A percentile compares a stretch with the other conserved stretches of the same genome.
These are phyloP conservation scores for Spathaspora hagerdaliae DNA, from an alignment of 805 yeast genomes.

Conservation along the genomic window DNA sequence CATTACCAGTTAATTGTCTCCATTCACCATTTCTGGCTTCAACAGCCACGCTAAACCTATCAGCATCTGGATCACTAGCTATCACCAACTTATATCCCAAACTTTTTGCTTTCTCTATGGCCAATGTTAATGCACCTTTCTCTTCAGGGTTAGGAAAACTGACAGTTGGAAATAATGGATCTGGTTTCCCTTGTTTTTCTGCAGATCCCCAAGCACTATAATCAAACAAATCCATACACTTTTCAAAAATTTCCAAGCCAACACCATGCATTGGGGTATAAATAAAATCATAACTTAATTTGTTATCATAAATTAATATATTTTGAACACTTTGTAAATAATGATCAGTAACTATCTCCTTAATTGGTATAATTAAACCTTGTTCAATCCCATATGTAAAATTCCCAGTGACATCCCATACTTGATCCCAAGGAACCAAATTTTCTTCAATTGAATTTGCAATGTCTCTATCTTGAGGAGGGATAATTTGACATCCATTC, in stretches of 20 bases:
- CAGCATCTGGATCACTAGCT: conserved; percentile 98
- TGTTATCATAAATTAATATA: conserved; percentile 26
- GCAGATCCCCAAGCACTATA: conserved; percentile 34
- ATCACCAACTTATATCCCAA: conserved; percentile 53
- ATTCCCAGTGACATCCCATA: conserved; percentile 44
- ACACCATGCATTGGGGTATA: conserved; percentile 98
- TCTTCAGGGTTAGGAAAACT: conserved; percentile 95
- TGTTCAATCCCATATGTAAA: conserved; percentile 19
- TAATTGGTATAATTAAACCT: conserved; percentile 35
- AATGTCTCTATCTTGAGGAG: conserved; percentile 80
- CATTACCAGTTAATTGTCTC: conserved; percentile 87
- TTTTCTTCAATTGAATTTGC: conserved; percentile 60
- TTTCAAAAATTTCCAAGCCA: conserved; percentile 59
- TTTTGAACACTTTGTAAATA: conserved; percentile 33
- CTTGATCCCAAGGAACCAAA: conserved; percentile 54
- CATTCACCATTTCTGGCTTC: conserved; percentile 45
- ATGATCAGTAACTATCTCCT: conserved; percentile 34
- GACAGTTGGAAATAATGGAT: conserved; percentile 85
- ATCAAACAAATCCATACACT: conserved; percentile 36
- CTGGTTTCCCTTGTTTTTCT: conserved; percentile 64
- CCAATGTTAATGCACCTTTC: conserved; percentile 78
- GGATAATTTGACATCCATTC: conserved; percentile 94
- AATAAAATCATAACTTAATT: conserved; percentile 47
- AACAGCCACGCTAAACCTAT: conserved; percentile 81
- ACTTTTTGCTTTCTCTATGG: conserved; percentile 57